phyloP scores from a whole-genome alignment of 129 eudicot genomes.

The Oenanthe sinensis region DNA sequence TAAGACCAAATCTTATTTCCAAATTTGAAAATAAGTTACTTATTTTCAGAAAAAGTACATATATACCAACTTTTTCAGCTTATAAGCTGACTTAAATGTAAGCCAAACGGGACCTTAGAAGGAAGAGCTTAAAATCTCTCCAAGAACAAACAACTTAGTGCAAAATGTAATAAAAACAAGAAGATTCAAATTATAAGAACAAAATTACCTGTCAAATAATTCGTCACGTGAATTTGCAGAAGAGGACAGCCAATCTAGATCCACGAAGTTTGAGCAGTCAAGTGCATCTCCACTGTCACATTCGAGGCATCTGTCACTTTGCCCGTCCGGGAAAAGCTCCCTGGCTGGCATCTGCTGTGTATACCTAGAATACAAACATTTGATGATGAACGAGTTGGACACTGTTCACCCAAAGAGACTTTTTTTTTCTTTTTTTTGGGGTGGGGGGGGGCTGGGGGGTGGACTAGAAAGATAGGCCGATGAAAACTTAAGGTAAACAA shows the following conservation, averaged over 20 bases:
- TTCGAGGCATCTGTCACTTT: conserved; percentile 39
- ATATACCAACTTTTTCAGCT: no score
- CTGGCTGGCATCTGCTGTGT: conserved; percentile 35
- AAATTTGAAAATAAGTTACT: no score
- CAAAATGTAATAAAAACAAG: background rate
- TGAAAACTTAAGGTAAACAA: background rate
- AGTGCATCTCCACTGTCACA: conserved; percentile 36
- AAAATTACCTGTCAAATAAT: conserved; percentile 47
- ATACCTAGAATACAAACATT: conserved; percentile 23
- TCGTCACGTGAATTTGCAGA: conserved; percentile 59
- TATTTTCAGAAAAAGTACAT: no score
- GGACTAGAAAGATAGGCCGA: background rate
- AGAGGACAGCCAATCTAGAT: conserved; percentile 82
- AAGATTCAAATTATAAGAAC: background rate
- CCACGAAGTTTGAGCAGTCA: conserved; percentile 79
- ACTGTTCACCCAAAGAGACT: background rate
- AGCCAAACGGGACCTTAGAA: no score
- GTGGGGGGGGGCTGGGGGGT: background rate
- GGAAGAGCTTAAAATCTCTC: no score
- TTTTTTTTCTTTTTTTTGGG: no score
- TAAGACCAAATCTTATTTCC: no score
- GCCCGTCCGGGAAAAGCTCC: conserved; percentile 43
- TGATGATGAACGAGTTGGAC: background rate
- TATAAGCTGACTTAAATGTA: no score
- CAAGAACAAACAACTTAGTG: background rate